These are phyloP conservation scores for Taiozyma sp. DNA, from an alignment of 1,139 yeast genomes.

Conservation along the genomic window DNA sequence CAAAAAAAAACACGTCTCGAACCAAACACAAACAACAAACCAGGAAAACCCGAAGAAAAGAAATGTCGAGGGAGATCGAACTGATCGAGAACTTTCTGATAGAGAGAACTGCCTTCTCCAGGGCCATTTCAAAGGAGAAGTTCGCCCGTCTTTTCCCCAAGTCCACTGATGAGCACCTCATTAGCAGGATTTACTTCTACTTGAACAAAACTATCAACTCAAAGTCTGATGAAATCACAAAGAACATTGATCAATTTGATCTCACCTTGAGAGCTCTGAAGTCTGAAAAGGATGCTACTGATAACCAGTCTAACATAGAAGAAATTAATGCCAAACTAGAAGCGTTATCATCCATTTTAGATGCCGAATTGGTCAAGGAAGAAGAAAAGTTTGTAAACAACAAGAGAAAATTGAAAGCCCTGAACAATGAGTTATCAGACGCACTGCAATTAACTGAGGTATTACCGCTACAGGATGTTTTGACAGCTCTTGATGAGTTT, in stretches of 20 bases:
- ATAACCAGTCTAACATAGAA: background rate
- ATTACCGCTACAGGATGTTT: background rate
- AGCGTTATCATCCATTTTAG: slow-evolving; percentile 1
- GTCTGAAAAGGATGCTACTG: background rate
- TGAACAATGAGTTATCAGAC: slow-evolving; percentile 3
- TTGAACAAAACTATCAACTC: slow-evolving; percentile 1
- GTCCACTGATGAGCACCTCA: slow-evolving; percentile 5
- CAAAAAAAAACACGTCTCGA: background rate
- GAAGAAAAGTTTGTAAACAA: background rate
- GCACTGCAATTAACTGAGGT: background rate
- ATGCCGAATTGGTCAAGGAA: background rate
- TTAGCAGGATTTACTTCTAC: slow-evolving; percentile 4
- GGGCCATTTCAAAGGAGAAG: slow-evolving; percentile 6
- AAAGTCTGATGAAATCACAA: slow-evolving; percentile 2
- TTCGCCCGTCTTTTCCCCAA: slow-evolving; percentile 14
- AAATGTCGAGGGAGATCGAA: slow-evolving; percentile 16
- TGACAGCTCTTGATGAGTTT: background rate
- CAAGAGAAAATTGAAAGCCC: background rate
- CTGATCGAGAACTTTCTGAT: slow-evolving; percentile 12
- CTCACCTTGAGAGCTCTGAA: background rate
- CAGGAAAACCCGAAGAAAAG: background rate
- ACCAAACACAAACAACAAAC: background rate
- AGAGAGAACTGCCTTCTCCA: slow-evolving; percentile 10
- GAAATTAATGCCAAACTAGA: slow-evolving; percentile 5
- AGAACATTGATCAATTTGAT: slow-evolving; percentile 1